phyloP scores from a whole-genome alignment of 352 stramenopile genomes.

The Discostella stelligera region DNA sequence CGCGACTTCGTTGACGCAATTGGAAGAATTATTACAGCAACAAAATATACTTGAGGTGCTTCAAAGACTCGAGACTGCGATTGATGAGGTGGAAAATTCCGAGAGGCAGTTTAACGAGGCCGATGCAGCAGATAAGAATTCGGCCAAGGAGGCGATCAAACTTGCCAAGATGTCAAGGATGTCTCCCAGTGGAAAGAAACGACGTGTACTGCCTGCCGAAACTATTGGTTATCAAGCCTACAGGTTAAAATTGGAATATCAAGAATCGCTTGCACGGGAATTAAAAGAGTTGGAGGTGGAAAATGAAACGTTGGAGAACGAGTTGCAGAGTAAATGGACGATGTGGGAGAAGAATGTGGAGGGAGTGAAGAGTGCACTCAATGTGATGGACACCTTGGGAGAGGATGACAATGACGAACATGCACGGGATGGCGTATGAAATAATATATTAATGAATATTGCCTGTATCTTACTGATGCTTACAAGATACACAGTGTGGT shows the following conservation, averaged over 20 bases:
- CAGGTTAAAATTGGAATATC: constrained; percentile 25
- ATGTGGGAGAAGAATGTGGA: constrained; percentile 17
- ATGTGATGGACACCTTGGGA: constrained; percentile 14
- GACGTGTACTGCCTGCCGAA: constrained; percentile 9
- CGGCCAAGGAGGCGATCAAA: constrained; percentile 24
- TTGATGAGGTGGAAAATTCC: constrained; percentile 12
- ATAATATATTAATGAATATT: too few species aligned
- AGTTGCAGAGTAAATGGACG: constrained; percentile 20
- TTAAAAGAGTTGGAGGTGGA: constrained; percentile 12
- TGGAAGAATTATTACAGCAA: constrained; percentile 23
- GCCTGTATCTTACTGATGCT: too few species aligned
- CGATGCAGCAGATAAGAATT: constrained; percentile 19
- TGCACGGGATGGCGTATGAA: background rate
- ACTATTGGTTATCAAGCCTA: constrained; percentile 22
- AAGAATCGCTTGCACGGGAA: constrained; percentile 18
- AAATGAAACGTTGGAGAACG: constrained; percentile 21
- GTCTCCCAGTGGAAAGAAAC: constrained; percentile 14
- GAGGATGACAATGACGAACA: background rate
- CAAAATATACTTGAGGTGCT: constrained; percentile 16
- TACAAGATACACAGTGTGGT: too few species aligned
- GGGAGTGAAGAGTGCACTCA: constrained; percentile 20
- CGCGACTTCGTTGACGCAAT: background rate
- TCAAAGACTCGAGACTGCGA: constrained; percentile 13
- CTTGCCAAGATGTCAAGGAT: constrained; percentile 16
- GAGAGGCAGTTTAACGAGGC: constrained; percentile 16